Percentiles rank a stretch among this genome's conserved stretches.
Evolutionary conservation across 345 rosid genomes (phyloP).

Genomic region (Atalantia buxifolia): DNA sequence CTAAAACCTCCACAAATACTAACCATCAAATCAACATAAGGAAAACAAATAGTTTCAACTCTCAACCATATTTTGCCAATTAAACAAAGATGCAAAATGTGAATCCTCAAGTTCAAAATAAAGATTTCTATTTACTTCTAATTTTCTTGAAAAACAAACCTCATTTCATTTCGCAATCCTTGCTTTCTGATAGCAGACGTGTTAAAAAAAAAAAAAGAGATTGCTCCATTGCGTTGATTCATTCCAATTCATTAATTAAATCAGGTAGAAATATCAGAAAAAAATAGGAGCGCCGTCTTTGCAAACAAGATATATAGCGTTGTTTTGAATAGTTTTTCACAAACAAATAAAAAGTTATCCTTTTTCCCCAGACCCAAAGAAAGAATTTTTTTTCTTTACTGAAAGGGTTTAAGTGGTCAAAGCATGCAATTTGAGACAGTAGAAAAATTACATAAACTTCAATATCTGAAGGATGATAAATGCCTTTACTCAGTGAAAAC

Average conservation of each 20-base stretch:
- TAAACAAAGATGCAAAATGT: background rate
- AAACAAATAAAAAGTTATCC: background rate
- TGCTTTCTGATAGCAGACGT: too few relatives aligned
- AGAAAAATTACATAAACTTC: too few relatives aligned
- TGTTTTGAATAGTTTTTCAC: background rate
- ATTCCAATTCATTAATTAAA: too few relatives aligned
- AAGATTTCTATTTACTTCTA: background rate
- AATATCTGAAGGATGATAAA: background rate
- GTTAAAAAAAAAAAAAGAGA: too few relatives aligned
- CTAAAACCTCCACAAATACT: background rate
- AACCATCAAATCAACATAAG: background rate
- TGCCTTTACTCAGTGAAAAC: background rate
- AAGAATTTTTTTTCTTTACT: too few relatives aligned
- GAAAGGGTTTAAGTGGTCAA: too few relatives aligned
- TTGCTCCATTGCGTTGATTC: too few relatives aligned
- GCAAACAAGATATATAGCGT: too few relatives aligned
- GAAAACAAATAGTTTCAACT: background rate
- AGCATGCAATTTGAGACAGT: too few relatives aligned
- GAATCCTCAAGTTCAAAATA: background rate
- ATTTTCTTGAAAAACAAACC: background rate
- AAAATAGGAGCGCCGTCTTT: background rate
- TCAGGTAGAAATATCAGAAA: too few relatives aligned
- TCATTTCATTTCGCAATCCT: too few relatives aligned
- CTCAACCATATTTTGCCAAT: background rate
- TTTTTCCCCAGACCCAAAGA: background rate